These are phyloP conservation scores for Aspergillus melleus DNA, from an alignment of 2,329 filamentous ascomycete genomes.

Conservation along the genomic window DNA sequence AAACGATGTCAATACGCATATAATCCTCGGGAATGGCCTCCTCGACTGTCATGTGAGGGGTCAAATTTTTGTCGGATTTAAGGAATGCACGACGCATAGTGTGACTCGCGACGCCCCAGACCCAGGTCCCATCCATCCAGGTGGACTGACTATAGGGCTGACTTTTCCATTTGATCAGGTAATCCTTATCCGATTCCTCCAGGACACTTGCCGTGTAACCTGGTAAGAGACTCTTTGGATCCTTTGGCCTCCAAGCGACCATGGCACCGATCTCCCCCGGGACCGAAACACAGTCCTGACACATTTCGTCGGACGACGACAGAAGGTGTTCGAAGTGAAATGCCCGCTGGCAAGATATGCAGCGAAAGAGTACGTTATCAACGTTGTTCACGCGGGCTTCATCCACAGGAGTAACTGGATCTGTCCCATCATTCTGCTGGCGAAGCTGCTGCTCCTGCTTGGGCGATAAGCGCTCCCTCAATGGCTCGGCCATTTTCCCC, in stretches of 20 bases:
- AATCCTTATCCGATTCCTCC: constrained; percentile 81
- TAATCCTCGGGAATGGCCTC: constrained; percentile 88
- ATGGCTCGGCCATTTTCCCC: constrained; percentile 72
- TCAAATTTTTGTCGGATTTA: constrained; percentile 62
- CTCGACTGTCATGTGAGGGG: constrained; percentile 68
- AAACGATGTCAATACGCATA: constrained; percentile 82
- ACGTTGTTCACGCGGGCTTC: constrained; percentile 69
- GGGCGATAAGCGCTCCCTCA: constrained; percentile 70
- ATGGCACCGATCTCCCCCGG: constrained; percentile 71
- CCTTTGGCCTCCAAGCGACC: constrained; percentile 80
- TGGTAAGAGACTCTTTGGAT: constrained; percentile 56
- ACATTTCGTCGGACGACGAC: constrained; percentile 44
- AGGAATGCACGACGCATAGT: constrained; percentile 73
- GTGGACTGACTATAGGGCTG: constrained; percentile 77
- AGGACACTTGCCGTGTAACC: constrained; percentile 57
- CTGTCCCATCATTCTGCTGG: constrained; percentile 73
- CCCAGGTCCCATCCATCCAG: constrained; percentile 90
- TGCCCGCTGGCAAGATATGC: constrained; percentile 69
- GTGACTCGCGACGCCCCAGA: constrained; percentile 67
- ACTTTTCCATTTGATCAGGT: constrained; percentile 83
- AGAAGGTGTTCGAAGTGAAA: constrained; percentile 87
- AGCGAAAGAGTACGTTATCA: constrained; percentile 79
- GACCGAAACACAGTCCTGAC: constrained; percentile 70
- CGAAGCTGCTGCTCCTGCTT: constrained; percentile 82
- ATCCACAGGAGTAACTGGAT: constrained; percentile 69